Percentiles rank a stretch among this genome's conserved stretches.
These are phyloP conservation scores for Crucihimalaya himalaica DNA, from an alignment of 345 rosid genomes.

Conservation along the genomic window DNA sequence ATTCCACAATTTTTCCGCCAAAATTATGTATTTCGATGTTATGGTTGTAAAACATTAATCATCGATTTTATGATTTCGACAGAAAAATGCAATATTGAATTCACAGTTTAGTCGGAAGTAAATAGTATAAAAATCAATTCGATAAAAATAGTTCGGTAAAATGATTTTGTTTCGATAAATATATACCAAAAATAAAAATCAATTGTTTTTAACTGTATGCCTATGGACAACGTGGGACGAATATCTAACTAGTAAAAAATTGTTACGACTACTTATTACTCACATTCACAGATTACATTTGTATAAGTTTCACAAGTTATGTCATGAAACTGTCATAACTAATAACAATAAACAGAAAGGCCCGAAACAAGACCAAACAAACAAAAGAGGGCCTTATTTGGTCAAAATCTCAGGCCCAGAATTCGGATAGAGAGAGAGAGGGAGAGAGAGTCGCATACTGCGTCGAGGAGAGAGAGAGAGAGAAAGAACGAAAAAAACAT, in stretches of 20 bases:
- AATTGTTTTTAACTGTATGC: no score
- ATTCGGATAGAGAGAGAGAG: conserved; percentile 6
- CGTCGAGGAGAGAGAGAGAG: conserved; percentile 42
- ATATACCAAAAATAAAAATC: no score
- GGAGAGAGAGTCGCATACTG: conserved; percentile 41
- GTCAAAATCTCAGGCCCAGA: conserved; percentile 33
- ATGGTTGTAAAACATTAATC: no score
- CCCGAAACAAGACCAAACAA: conserved; percentile 7
- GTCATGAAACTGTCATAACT: background rate
- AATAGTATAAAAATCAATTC: no score
- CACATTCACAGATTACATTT: background rate
- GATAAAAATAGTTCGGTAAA: no score
- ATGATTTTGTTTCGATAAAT: no score
- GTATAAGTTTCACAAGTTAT: background rate
- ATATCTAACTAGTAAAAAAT: background rate
- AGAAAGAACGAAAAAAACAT: conserved; percentile 31
- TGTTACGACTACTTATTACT: background rate
- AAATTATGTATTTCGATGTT: no score
- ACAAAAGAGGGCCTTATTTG: background rate
- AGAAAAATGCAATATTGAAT: no score
- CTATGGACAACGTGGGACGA: background rate
- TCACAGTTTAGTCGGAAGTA: no score
- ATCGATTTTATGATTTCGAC: no score
- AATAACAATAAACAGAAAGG: background rate
- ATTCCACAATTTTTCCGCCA: no score